phyloP scores from a whole-genome alignment of 345 rosid genomes.

The Populus deltoides region DNA sequence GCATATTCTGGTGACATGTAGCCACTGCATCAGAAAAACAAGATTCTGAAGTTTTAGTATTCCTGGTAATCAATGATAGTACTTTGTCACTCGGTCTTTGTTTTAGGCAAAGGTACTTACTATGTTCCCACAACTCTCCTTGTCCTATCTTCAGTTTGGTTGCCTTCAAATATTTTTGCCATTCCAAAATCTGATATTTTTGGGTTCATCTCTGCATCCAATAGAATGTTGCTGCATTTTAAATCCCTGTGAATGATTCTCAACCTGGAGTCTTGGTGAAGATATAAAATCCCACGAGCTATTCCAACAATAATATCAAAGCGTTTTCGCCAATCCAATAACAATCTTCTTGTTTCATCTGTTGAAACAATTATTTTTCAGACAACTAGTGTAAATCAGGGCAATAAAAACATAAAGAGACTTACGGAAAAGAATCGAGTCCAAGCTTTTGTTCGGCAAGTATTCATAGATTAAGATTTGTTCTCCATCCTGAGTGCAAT shows the following conservation, averaged over 20 bases:
- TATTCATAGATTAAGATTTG: conserved; percentile 75
- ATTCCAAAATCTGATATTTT: conserved; percentile 69
- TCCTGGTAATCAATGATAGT: neutral
- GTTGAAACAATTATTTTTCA: neutral
- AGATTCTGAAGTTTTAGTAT: neutral
- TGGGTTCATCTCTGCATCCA: conserved; percentile 48
- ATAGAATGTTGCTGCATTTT: conserved; percentile 58
- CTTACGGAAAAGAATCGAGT: conserved; percentile 62
- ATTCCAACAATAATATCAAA: conserved; percentile 48
- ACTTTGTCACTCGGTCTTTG: no score
- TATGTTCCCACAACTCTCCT: conserved; percentile 65
- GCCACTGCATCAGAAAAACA: conserved; percentile 5
- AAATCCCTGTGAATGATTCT: conserved; percentile 18
- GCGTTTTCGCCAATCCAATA: conserved; percentile 51
- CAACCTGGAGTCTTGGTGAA: conserved; percentile 78
- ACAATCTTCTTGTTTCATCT: conserved; percentile 39
- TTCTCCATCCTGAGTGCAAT: conserved; percentile 42
- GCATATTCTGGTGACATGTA: neutral
- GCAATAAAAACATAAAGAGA: neutral
- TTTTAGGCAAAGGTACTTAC: conserved; percentile 36
- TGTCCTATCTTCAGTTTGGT: conserved; percentile 51
- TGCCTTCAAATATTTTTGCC: conserved; percentile 52
- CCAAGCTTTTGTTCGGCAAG: conserved; percentile 40
- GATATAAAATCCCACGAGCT: conserved; percentile 65
- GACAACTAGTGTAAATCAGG: neutral